Base-by-base conservation (phyloP, 306 rosid species). In the Rosa lucieae region DNA sequence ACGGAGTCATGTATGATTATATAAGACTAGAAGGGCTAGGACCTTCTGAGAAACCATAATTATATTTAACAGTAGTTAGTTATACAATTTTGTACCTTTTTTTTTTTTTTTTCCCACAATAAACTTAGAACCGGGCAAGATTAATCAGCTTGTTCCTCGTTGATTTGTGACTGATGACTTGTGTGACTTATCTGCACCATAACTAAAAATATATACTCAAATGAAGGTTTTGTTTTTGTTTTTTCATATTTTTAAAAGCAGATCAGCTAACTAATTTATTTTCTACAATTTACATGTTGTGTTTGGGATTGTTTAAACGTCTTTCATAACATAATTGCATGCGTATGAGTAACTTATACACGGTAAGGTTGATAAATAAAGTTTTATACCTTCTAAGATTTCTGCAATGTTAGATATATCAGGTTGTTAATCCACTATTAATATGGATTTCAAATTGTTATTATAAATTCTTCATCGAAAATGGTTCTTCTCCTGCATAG, bases 1-100 rank as follows among this genome's bases (percentile, higher is more conserved):
- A 67, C 43, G 97, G 95, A 14, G 78, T 89, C 21, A 83, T 94
- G 94, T 94, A 92, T 81, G 99, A 94, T 66, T 92, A 94, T 75
- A 73, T 92, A 14, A 91, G 99, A 72, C 78, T 92, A 5, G 99
- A 94, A 23, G 26, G 26, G 26, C 26, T 23, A 82, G 82, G 46
- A 37, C 70, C 70, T 66, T 3, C 70, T 32, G 20, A 29, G 8
- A 52, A 6, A 52, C 58, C 21, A 52, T 52, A 17, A 17, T 15
- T 8, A 52, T 52, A 17, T 32, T 17, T 15, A 5, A 52, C 21
- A 4, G 3, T 52, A 52, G 3, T 10, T 55, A 55, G 61, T 20
- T 26, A 56, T 56, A 56, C 62, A 56, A 20, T 56, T 8, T 55
- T 20, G 8, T 20, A 3, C 62, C 26, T 6, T 17, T 20, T 6